Evolutionary conservation across 148 eudicot species (phyloP).

Genomic region (Polygonum aviculare): DNA sequence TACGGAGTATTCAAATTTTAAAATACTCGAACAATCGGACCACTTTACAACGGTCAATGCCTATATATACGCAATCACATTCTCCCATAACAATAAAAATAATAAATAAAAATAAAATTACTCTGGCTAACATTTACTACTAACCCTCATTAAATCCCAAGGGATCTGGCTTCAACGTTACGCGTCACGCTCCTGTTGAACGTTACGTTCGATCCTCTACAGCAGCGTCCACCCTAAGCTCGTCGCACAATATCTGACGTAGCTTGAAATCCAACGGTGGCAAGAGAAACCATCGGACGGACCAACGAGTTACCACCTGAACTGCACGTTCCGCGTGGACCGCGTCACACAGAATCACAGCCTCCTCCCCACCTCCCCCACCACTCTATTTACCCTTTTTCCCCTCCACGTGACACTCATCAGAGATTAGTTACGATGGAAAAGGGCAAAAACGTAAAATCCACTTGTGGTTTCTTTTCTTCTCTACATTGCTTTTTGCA

Average conservation of each 20-base stretch:
- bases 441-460: constrained; percentile 16
- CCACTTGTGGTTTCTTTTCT: not conserved
- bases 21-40: not conserved
- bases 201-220: constrained; percentile 9
- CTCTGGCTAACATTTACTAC: not conserved
- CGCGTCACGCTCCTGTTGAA: constrained; percentile 5
- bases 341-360: not conserved
- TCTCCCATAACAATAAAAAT: constrained; percentile 13
- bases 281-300: not conserved
- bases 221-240: constrained; percentile 4
- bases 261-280: not conserved
- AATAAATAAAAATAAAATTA: not conserved
- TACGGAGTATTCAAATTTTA: not conserved
- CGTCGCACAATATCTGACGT: not conserved
- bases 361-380: constrained; percentile 5
- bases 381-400: not conserved
- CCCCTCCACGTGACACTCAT: constrained; percentile 15
- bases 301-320: not conserved
- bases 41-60: constrained; percentile 9
- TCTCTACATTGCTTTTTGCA: constrained; percentile 5
- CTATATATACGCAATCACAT: constrained; percentile 12
- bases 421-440: constrained; percentile 2
- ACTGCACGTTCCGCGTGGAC: not conserved
- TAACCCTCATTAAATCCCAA: not conserved
- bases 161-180: not conserved